A percentile compares a stretch with the other conserved stretches of the same genome.
These are phyloP conservation scores for Boletus subcaerulescens DNA, from an alignment of 768 basidiomycete genomes.

Conservation along the genomic window DNA sequence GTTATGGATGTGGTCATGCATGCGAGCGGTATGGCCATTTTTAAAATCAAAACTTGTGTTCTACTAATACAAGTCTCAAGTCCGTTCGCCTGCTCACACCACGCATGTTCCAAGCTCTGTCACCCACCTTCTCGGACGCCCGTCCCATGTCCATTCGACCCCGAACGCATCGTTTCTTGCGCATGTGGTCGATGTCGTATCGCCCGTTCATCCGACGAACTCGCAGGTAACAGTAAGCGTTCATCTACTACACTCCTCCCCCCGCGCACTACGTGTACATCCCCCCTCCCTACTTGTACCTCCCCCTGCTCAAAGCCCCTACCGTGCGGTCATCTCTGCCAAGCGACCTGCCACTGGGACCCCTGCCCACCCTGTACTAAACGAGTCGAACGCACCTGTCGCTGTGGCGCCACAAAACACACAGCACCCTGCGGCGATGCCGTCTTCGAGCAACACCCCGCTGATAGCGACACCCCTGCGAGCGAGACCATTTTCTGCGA, in stretches of 20 bases:
- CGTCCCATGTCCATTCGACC: constrained; percentile 70
- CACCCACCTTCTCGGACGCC: constrained; percentile 66
- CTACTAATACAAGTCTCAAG: constrained; percentile 31
- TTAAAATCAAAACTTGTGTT: not conserved
- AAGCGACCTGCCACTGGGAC: constrained; percentile 67
- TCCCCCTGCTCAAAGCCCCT: constrained; percentile 65
- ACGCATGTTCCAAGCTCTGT: constrained; percentile 70
- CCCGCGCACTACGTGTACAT: constrained; percentile 55
- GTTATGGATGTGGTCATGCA: constrained; percentile 53
- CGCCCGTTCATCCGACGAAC: constrained; percentile 38
- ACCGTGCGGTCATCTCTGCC: constrained; percentile 75
- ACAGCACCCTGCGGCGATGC: constrained; percentile 44
- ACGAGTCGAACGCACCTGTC: constrained; percentile 70
- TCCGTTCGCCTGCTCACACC: constrained; percentile 72
- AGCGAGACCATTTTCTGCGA: constrained; percentile 79
- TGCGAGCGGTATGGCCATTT: constrained; percentile 53
- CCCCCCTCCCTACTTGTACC: constrained; percentile 78
- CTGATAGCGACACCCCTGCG: constrained; percentile 31
- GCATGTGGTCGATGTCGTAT: constrained; percentile 67
- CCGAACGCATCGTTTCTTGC: constrained; percentile 64
- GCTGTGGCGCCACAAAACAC: constrained; percentile 73
- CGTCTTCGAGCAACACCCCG: constrained; percentile 9
- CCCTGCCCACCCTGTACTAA: constrained; percentile 78
- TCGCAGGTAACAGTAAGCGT: not conserved
- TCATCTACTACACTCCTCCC: constrained; percentile 26